phyloP scores from a whole-genome alignment of 768 basidiomycete genomes.

The Russula griseocarnosa region DNA sequence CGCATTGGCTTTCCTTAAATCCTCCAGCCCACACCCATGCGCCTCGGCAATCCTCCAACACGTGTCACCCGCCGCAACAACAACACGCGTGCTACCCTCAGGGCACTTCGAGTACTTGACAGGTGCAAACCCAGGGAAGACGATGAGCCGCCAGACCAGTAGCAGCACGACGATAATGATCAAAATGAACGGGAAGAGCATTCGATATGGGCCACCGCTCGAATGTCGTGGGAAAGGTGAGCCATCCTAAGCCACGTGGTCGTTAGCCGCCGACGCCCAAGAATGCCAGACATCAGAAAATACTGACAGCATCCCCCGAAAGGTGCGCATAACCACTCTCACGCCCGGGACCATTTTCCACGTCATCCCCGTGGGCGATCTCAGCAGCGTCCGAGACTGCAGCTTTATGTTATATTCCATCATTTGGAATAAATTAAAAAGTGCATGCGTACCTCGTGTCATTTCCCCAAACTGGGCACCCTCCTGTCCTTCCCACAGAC shows the following conservation, averaged over 20 bases:
- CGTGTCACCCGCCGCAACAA: constrained; percentile 27
- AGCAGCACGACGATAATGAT: constrained; percentile 28
- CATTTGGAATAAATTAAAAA: neutral
- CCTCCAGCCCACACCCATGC: constrained; percentile 26
- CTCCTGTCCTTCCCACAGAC: constrained; percentile 51
- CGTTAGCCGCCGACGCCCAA: constrained; percentile 8
- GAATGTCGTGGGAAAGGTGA: constrained; percentile 9
- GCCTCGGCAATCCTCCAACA: constrained; percentile 28
- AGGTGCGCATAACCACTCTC: constrained; percentile 15
- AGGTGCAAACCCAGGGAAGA: constrained; percentile 15
- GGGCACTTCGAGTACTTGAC: constrained; percentile 22
- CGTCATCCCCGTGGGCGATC: constrained; percentile 18
- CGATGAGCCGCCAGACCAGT: constrained; percentile 26
- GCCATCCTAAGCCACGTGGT: constrained; percentile 1
- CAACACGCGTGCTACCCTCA: constrained; percentile 25
- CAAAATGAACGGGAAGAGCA: constrained; percentile 29
- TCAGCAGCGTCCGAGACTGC: constrained; percentile 11
- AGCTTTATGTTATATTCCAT: neutral
- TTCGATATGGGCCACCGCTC: constrained; percentile 25
- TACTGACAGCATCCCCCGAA: constrained; percentile 23
- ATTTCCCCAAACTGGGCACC: constrained; percentile 60
- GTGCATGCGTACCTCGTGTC: constrained; percentile 37
- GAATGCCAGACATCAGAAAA: neutral
- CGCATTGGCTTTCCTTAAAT: constrained; percentile 18
- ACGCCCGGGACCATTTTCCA: constrained; percentile 25